These are phyloP conservation scores for Yamadazyma blattariae DNA, from an alignment of 1,139 yeast species.

Conservation along the genomic window DNA sequence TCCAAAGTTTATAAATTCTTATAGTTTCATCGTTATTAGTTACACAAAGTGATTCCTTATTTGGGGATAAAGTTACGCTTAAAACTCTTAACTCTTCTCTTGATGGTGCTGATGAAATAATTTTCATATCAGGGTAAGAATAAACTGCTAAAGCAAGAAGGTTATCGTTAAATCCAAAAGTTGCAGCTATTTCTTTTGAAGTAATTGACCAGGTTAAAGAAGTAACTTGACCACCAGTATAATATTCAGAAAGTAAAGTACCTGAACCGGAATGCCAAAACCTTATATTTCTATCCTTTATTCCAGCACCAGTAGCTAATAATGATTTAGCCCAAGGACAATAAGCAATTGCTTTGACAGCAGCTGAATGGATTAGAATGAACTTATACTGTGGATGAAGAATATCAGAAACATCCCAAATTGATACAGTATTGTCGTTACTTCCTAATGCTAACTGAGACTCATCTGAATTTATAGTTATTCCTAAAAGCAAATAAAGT, in stretches of 20 bases:
- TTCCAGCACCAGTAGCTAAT: conserved; percentile 46
- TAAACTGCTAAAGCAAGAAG: conserved; percentile 54
- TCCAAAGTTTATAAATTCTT: conserved; percentile 71
- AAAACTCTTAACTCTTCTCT: conserved; percentile 54
- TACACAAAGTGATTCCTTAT: conserved; percentile 57
- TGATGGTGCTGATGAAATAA: conserved; percentile 50
- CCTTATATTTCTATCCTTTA: conserved; percentile 46
- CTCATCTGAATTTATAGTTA: conserved; percentile 48
- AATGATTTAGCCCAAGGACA: conserved; percentile 44
- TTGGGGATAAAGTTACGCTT: conserved; percentile 67
- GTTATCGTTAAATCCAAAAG: conserved; percentile 74
- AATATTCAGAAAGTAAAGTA: conserved; percentile 52
- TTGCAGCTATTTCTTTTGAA: conserved; percentile 64
- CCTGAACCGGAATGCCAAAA: conserved; percentile 88
- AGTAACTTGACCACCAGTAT: conserved; percentile 74
- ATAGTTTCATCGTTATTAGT: conserved; percentile 78
- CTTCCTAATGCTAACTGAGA: conserved; percentile 67
- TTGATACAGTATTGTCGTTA: conserved; percentile 65
- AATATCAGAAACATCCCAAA: conserved; percentile 56
- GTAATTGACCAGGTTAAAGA: conserved; percentile 72
- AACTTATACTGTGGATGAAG: conserved; percentile 41
- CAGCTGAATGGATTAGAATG: conserved; percentile 42
- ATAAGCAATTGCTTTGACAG: conserved; percentile 43
- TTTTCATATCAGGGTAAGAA: conserved; percentile 61
- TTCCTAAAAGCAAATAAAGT: conserved; percentile 32